Conservation (phyloP, 1,284 basidiomycete genomes). For the Puccinia triticina region DNA sequence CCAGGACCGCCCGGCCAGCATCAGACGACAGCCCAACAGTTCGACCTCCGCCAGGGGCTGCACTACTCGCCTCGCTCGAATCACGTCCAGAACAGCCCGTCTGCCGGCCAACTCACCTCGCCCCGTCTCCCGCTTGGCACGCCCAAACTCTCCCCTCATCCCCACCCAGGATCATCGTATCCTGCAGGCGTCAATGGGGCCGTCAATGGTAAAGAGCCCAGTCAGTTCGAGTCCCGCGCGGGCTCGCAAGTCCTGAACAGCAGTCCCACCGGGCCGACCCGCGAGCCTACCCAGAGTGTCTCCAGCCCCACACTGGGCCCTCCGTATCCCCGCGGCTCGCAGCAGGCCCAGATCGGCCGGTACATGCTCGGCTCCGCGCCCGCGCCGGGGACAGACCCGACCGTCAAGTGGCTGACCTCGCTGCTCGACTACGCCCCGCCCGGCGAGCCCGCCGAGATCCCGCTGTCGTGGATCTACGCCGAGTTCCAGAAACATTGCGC, state of each 20-base stretch:
- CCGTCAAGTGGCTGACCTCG: neutral
- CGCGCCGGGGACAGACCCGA: neutral
- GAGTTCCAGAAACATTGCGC: neutral
- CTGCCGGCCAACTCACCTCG: neutral
- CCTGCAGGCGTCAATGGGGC: neutral
- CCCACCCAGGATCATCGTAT: neutral
- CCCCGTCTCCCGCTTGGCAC: neutral
- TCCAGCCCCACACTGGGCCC: neutral
- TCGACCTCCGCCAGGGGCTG: neutral
- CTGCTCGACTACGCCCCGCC: neutral
- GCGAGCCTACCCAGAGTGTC: neutral
- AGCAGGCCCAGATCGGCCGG: neutral
- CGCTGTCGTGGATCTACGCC: neutral
- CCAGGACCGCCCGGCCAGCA: neutral
- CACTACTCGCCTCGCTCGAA: neutral
- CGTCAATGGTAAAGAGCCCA: neutral
- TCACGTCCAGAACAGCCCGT: neutral
- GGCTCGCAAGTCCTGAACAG: neutral
- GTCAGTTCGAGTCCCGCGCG: neutral
- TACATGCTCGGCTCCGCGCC: neutral
- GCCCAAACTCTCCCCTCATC: slow-evolving; percentile 8
- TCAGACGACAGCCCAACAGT: neutral
- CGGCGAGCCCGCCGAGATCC: neutral
- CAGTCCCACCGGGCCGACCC: neutral
- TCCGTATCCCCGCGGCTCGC: neutral